phyloP scores from a whole-genome alignment of 306 rosid genomes.

The Alnus rubra region DNA sequence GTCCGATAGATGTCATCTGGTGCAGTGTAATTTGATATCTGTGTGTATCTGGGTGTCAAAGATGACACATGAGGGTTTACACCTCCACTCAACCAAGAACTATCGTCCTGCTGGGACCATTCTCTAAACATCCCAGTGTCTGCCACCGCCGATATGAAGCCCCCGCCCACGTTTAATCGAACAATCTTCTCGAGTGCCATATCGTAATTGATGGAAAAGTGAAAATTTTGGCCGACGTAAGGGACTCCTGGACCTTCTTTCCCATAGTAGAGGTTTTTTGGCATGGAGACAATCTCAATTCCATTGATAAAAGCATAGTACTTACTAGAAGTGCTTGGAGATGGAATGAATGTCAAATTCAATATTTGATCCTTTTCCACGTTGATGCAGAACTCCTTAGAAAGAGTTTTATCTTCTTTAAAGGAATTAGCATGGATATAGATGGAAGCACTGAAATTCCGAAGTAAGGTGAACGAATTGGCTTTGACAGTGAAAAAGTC shows the following conservation, averaged over 20 bases:
- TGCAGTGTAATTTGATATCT: conserved; percentile 29
- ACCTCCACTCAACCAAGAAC: not conserved
- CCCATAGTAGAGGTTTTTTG: conserved; percentile 16
- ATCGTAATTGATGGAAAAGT: conserved; percentile 3
- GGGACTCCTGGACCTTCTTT: not conserved
- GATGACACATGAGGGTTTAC: not conserved
- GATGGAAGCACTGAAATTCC: not conserved
- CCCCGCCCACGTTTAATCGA: conserved; percentile 45
- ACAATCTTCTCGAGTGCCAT: conserved; percentile 36
- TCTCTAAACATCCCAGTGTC: conserved; percentile 40
- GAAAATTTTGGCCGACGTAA: not conserved
- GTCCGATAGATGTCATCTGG: conserved; percentile 32
- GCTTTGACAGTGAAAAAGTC: conserved; percentile 37
- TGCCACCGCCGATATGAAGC: conserved; percentile 16
- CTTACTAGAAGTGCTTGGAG: conserved; percentile 19
- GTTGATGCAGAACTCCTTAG: conserved; percentile 28
- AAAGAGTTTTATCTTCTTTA: not conserved
- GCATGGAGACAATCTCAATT: conserved; percentile 50
- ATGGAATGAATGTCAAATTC: conserved; percentile 29
- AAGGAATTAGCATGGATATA: not conserved
- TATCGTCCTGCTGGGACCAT: conserved; percentile 3
- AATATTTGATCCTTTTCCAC: conserved; percentile 33
- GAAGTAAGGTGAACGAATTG: conserved; percentile 35
- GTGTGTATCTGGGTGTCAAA: not conserved
- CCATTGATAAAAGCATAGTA: conserved; percentile 45